Evolutionary conservation across 2,329 filamentous ascomycete genomes (phyloP).

Genomic region (Penicillium sp.): DNA sequence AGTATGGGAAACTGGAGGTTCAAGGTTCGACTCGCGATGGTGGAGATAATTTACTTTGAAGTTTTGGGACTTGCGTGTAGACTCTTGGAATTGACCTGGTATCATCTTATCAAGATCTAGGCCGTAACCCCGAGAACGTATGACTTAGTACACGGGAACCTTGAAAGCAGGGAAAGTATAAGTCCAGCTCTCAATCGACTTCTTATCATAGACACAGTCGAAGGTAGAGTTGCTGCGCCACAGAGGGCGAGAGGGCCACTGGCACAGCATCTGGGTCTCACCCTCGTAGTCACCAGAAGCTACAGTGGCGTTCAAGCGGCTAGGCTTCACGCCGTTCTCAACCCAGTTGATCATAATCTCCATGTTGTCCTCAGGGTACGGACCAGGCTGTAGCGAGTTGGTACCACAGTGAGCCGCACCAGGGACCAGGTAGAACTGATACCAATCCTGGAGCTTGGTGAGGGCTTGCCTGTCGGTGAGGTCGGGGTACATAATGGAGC

Average conservation of each 20-base stretch:
- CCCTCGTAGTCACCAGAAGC: constrained; percentile 32
- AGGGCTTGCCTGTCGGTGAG: constrained; percentile 41
- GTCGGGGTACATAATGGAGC: constrained; percentile 51
- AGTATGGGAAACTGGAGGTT: too few relatives aligned
- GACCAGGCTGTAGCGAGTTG: constrained; percentile 50
- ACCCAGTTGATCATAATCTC: constrained; percentile 55
- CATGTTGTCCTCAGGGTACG: constrained; percentile 51
- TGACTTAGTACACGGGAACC: constrained; percentile 39
- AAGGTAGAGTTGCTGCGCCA: constrained; percentile 36
- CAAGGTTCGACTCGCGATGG: too few relatives aligned
- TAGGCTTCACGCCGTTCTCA: constrained; percentile 51
- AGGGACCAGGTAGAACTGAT: constrained; percentile 57
- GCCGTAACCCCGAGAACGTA: background rate
- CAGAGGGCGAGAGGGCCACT: constrained; percentile 36
- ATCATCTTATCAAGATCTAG: background rate
- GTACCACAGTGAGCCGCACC: constrained; percentile 55
- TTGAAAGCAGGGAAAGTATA: constrained; percentile 44
- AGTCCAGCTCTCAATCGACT: constrained; percentile 43
- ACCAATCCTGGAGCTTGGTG: constrained; percentile 53
- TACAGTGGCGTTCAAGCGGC: constrained; percentile 46
- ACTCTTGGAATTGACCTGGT: too few relatives aligned
- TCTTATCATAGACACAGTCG: constrained; percentile 43
- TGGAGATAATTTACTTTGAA: too few relatives aligned
- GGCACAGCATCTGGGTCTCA: constrained; percentile 38
- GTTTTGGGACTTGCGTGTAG: too few relatives aligned